A percentile compares a stretch with the other conserved stretches of the same genome.
These are phyloP conservation scores for Scolecobasidium constrictum DNA, from an alignment of 2,329 filamentous ascomycete species.

Conservation along the genomic window DNA sequence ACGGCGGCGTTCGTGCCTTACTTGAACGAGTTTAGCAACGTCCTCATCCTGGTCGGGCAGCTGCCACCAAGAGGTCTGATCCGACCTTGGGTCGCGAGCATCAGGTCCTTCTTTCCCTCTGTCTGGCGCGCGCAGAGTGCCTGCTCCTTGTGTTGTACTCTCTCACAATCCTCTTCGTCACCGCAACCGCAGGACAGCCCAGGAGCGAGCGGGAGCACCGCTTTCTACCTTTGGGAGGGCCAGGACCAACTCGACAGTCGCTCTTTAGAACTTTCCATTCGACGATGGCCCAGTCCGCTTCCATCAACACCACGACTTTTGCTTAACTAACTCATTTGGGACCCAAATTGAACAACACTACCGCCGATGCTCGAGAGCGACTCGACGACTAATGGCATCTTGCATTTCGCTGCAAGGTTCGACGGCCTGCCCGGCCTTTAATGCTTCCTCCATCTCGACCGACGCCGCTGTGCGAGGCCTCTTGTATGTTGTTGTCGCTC, in stretches of 20 bases:
- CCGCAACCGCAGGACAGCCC: neutral
- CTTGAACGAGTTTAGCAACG: no score
- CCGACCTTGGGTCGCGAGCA: no score
- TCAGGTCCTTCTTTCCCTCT: no score
- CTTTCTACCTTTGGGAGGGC: neutral
- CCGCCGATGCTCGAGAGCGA: neutral
- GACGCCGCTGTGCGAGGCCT: slow-evolving; percentile 44
- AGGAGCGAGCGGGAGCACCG: no score
- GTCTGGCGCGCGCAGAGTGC: no score
- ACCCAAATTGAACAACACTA: no score
- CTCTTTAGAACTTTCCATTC: neutral
- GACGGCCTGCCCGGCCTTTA: slow-evolving; percentile 61
- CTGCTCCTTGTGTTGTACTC: no score
- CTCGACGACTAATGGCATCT: slow-evolving; percentile 8
- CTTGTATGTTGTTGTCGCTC: slow-evolving; percentile 44
- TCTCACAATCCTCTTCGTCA: neutral
- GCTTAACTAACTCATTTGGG: slow-evolving; percentile 1
- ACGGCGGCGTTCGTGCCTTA: no score
- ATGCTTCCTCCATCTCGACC: slow-evolving; percentile 60
- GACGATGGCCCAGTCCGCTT: neutral
- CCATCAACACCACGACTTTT: neutral
- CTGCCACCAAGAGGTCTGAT: no score
- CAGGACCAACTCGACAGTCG: neutral
- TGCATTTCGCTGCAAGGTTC: slow-evolving; percentile 63
- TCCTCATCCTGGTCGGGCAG: no score